Conservation (phyloP, 345 rosid genomes). For the Sonneratia caseolaris region DNA sequence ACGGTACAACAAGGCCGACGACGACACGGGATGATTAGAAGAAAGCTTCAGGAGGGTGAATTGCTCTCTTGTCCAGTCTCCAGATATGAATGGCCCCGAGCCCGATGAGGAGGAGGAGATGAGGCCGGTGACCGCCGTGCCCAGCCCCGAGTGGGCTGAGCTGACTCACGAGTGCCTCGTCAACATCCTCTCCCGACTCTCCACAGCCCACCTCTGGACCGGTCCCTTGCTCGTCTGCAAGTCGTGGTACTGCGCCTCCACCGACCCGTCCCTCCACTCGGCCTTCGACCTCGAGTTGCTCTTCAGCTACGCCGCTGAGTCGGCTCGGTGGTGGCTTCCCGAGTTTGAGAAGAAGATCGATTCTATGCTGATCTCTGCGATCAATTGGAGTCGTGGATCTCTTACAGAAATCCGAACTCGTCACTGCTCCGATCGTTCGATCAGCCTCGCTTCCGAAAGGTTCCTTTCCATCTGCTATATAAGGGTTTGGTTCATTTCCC, state of each 20-base stretch:
- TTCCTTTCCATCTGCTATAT: conserved; percentile 3
- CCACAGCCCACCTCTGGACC: conserved; percentile 54
- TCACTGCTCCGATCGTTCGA: conserved; percentile 73
- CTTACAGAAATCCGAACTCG: conserved; percentile 52
- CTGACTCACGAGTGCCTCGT: conserved; percentile 57
- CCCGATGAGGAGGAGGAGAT: not conserved
- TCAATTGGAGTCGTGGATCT: conserved; percentile 51
- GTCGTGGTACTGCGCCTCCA: conserved; percentile 55
- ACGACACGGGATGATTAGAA: too few relatives aligned
- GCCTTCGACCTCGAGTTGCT: conserved; percentile 51
- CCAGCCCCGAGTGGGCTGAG: conserved; percentile 57
- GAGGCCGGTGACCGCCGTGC: not conserved
- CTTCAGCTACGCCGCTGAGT: conserved; percentile 47
- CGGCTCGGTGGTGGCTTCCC: conserved; percentile 47
- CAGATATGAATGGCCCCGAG: not conserved
- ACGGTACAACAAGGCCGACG: too few relatives aligned
- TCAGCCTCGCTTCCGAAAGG: conserved; percentile 59
- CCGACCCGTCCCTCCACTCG: conserved; percentile 58
- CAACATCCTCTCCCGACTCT: conserved; percentile 62
- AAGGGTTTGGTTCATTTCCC: not conserved
- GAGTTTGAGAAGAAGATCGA: conserved; percentile 63
- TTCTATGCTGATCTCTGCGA: conserved; percentile 55
- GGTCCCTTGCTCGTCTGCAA: conserved; percentile 75
- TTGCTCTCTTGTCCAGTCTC: not conserved
- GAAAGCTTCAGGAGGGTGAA: not conserved